phyloP scores from a whole-genome alignment of 192 early-diverging fungal species.

The Mortierella claussenii region DNA sequence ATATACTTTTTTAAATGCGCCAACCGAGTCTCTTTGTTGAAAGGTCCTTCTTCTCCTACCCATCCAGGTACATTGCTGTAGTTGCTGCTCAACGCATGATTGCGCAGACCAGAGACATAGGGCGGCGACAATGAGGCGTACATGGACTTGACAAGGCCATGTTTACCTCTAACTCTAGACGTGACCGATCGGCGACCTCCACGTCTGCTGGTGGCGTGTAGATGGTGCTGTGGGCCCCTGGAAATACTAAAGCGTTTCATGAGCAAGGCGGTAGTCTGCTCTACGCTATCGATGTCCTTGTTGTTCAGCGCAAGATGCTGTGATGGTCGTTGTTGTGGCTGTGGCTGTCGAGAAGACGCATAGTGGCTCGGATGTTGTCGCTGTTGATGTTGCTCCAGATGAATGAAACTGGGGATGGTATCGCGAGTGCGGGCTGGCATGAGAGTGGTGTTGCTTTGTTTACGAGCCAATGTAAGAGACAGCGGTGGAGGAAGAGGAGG shows the following conservation, averaged over 20 bases:
- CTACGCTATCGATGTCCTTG: background rate
- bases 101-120: too few species aligned
- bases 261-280: constrained; percentile 14
- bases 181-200: constrained; percentile 12
- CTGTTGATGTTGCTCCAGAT: constrained; percentile 8
- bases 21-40: constrained; percentile 13
- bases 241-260: constrained; percentile 21
- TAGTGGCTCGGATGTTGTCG: background rate
- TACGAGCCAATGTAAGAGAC: background rate
- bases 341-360: background rate
- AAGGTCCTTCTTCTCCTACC: background rate
- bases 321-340: background rate
- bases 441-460: background rate
- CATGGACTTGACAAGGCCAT: constrained; percentile 14
- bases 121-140: background rate
- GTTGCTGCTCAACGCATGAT: background rate
- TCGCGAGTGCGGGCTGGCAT: constrained; percentile 12
- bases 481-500: background rate
- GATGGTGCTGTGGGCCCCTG: background rate
- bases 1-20: constrained; percentile 31
- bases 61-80: background rate
- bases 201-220: constrained; percentile 2
- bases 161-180: constrained; percentile 28
- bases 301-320: background rate
- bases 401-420: constrained; percentile 42